Conservation (phyloP, 1,139 yeast species). For the Scheffersomyces parashehatae region DNA sequence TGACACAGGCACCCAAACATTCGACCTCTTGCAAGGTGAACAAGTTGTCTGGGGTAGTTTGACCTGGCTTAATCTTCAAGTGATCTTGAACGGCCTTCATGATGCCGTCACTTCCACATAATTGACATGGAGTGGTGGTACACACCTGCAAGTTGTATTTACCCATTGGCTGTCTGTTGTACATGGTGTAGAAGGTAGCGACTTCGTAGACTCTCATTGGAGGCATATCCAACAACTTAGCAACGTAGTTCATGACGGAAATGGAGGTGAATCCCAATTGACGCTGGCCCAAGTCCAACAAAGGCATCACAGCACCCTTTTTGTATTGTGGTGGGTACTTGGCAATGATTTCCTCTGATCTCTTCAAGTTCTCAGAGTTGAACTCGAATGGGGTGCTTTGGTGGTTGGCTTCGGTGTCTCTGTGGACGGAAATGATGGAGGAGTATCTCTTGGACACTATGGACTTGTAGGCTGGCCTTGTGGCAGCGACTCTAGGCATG, state of each 20-base stretch:
- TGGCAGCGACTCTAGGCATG: neutral
- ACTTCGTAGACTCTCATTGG: slow-evolving; percentile 96
- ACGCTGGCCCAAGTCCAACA: slow-evolving; percentile 84
- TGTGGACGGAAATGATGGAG: slow-evolving; percentile 64
- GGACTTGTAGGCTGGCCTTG: neutral
- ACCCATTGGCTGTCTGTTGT: slow-evolving; percentile 85
- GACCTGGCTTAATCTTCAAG: slow-evolving; percentile 71
- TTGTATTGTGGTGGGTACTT: slow-evolving; percentile 87
- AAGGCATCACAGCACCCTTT: slow-evolving; percentile 87
- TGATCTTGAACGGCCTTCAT: slow-evolving; percentile 68
- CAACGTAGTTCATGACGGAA: slow-evolving; percentile 91
- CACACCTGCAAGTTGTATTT: slow-evolving; percentile 83
- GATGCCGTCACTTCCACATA: slow-evolving; percentile 78
- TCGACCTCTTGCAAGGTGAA: slow-evolving; percentile 88
- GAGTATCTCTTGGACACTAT: slow-evolving; percentile 29
- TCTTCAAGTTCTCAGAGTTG: slow-evolving; percentile 61
- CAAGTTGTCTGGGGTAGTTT: slow-evolving; percentile 73
- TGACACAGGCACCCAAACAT: slow-evolving; percentile 90
- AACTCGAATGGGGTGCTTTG: slow-evolving; percentile 73
- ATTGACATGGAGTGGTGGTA: slow-evolving; percentile 89
- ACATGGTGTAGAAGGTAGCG: slow-evolving; percentile 92
- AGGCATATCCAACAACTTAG: slow-evolving; percentile 82
- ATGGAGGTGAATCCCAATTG: slow-evolving; percentile 87
- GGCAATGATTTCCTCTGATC: slow-evolving; percentile 73
- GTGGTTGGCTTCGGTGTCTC: slow-evolving; percentile 71